Evolutionary conservation across 2,329 filamentous ascomycete genomes (phyloP).

Genomic region (Chalaropsis thielavioides): DNA sequence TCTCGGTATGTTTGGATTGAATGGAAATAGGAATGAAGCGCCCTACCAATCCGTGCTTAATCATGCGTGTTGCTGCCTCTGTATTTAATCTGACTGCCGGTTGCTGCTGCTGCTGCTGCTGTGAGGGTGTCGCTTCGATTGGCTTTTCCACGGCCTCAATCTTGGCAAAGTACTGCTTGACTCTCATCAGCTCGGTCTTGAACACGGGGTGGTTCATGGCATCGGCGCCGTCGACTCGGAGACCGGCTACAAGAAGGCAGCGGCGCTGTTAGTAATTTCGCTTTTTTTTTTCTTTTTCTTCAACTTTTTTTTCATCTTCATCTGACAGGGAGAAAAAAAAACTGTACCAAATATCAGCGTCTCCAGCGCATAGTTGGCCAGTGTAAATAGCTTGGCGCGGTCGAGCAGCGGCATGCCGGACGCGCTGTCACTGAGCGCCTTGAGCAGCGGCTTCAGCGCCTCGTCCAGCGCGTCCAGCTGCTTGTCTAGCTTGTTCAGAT

Average conservation of each 20-base stretch:
- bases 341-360: slow-evolving; percentile 69
- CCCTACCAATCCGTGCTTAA: slow-evolving; percentile 63
- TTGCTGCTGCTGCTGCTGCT: slow-evolving; percentile 20
- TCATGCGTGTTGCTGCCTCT: slow-evolving; percentile 63
- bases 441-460: slow-evolving; percentile 57
- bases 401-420: slow-evolving; percentile 81
- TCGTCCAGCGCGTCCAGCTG: slow-evolving; percentile 69
- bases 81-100: slow-evolving; percentile 49
- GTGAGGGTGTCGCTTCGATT: slow-evolving; percentile 22
- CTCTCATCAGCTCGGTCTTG: slow-evolving; percentile 60
- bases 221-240: slow-evolving; percentile 65
- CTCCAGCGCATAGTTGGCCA: slow-evolving; percentile 78
- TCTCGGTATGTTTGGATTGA: neutral
- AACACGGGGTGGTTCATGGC: slow-evolving; percentile 77
- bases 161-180: slow-evolving; percentile 86
- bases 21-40: neutral
- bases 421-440: slow-evolving; percentile 50
- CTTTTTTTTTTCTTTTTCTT: neutral
- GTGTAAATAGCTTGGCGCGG: slow-evolving; percentile 84
- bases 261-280: slow-evolving; percentile 4
- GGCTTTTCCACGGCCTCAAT: slow-evolving; percentile 61
- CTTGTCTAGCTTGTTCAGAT: slow-evolving; percentile 59
- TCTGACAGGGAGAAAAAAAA: neutral
- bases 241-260: slow-evolving; percentile 39
- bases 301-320: neutral